Evolutionary conservation across 345 rosid genomes (phyloP), one percentile per base, ranked within the genome.

Genomic region (Aquilaria sinensis): DNA sequence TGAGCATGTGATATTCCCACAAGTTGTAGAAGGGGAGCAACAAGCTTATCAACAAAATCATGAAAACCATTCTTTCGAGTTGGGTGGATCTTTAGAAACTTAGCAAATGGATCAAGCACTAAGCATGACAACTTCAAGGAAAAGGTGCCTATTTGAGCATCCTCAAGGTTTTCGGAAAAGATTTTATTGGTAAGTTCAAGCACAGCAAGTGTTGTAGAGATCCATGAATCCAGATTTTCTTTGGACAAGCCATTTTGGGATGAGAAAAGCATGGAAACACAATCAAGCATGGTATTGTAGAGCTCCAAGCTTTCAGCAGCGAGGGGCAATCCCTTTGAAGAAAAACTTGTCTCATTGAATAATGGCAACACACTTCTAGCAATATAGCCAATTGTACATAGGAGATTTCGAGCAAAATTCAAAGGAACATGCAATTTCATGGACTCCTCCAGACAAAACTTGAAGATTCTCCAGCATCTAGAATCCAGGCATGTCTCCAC

Each of bases 391-490:
- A 94, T 60, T 43, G 91, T 82, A 13, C 73, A 77, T 74, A 94
- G 73, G 56, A 94, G 80, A 33, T 88, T 74, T 51, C 76, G 72
- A 0, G 86, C 77, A 58, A 83, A 71, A 55, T 54, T 82, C 65
- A 90, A 67, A 56, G 94, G 75, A 77, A 86, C 76, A 6, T 68
- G 80, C 79, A 78, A 70, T 61, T 65, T 63, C 58, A 76, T 62
- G 48, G 95, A 77, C 70, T 85, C 79, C 57, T 85, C 80, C 77
- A 94, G 73, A 67, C 92, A 90, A 61, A 86, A 90, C 61, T 76
- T 79, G 62, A 94, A 83, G 64, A 90, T 70, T 51, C 75, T 73
- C 97, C 99, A 94, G 67, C 93, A 88, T 71, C 92, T 86, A 31
- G 62, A 74, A 75, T 94, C 95, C 70, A 86, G 75, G 68, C 79